These are phyloP conservation scores for Cercospora canescens DNA, from an alignment of 2,329 filamentous ascomycete genomes.

Conservation along the genomic window DNA sequence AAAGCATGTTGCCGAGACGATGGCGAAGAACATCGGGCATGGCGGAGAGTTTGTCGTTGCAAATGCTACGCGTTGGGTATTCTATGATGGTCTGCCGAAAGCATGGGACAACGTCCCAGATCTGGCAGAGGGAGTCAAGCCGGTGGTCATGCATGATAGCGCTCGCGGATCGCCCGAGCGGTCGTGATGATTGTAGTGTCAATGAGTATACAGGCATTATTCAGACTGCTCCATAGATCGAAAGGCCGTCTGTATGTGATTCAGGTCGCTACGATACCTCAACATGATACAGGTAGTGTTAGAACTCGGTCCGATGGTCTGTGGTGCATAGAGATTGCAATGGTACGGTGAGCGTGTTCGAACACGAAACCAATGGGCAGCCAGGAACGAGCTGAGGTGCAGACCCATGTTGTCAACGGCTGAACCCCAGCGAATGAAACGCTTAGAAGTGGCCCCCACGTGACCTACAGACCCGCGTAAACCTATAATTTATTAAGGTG, in stretches of 20 bases:
- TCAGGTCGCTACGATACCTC: no score
- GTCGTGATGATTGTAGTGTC: neutral
- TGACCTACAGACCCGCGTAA: no score
- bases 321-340: neutral
- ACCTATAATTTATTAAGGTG: no score
- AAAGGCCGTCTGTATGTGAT: no score
- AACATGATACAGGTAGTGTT: no score
- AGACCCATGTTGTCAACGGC: neutral
- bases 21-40: neutral
- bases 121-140: neutral
- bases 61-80: slow-evolving; percentile 8
- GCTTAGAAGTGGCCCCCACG: no score
- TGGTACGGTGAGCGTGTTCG: neutral
- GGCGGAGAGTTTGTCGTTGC: slow-evolving; percentile 3
- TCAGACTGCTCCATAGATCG: no score
- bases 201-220: no score
- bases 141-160: neutral
- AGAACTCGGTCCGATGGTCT: no score
- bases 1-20: neutral
- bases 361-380: neutral
- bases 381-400: neutral
- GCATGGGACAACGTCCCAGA: slow-evolving; percentile 7
- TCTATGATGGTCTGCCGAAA: slow-evolving; percentile 1
- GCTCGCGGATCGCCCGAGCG: neutral
- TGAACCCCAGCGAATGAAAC: neutral